Conservation (phyloP, 2,329 filamentous ascomycete genomes). For the Camillea tinctor region DNA sequence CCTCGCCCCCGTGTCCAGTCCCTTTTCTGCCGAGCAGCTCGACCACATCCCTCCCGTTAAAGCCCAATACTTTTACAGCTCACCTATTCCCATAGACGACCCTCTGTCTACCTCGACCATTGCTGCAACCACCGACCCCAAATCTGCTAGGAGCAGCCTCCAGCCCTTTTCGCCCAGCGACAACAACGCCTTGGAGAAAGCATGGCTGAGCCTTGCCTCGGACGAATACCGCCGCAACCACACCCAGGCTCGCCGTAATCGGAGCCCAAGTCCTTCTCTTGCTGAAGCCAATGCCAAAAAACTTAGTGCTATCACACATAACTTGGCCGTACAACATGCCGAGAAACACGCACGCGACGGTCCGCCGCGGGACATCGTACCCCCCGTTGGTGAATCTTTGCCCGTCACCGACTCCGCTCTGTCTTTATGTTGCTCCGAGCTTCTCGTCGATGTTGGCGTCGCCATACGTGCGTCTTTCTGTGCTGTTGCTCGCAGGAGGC, state of each 20-base stretch:
- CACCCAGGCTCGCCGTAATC: slow-evolving; percentile 34
- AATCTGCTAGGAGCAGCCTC: slow-evolving; percentile 57
- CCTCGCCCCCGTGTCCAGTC: slow-evolving; percentile 46
- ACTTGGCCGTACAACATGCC: slow-evolving; percentile 46
- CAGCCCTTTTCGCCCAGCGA: slow-evolving; percentile 78
- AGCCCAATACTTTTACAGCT: slow-evolving; percentile 83
- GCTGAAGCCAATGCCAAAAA: slow-evolving; percentile 37
- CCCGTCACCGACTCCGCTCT: slow-evolving; percentile 29
- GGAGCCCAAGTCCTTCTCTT: slow-evolving; percentile 33
- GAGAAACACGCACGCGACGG: slow-evolving; percentile 44
- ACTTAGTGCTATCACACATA: slow-evolving; percentile 39
- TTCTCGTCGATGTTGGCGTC: slow-evolving; percentile 46
- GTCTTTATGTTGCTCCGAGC: slow-evolving; percentile 48
- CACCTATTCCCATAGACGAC: slow-evolving; percentile 80
- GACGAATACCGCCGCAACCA: slow-evolving; percentile 50
- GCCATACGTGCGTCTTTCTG: slow-evolving; percentile 52
- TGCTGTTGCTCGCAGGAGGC: slow-evolving; percentile 42
- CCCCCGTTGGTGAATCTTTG: slow-evolving; percentile 29
- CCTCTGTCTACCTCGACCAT: slow-evolving; percentile 68
- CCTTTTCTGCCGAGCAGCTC: slow-evolving; percentile 34
- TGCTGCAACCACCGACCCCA: slow-evolving; percentile 49
- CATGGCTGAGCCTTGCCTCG: slow-evolving; percentile 65
- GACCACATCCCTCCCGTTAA: slow-evolving; percentile 58
- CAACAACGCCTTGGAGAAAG: slow-evolving; percentile 74
- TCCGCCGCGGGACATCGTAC: slow-evolving; percentile 30